phyloP scores from a whole-genome alignment of 805 yeast genomes.

The Myxozyma nipponensis region DNA sequence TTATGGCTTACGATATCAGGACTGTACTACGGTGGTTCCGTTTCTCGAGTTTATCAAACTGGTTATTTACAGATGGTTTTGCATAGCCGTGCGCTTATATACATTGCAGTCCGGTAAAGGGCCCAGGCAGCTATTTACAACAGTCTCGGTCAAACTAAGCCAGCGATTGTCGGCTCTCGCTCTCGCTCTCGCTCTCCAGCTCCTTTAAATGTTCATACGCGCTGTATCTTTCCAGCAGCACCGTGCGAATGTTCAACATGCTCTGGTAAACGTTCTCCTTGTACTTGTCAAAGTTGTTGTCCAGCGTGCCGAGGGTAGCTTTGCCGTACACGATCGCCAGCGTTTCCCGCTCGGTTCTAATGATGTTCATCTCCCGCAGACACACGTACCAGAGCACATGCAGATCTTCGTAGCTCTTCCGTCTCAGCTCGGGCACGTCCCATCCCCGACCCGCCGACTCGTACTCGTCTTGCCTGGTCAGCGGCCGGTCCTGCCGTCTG shows the following conservation, averaged over 20 bases:
- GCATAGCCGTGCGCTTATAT: too few relatives aligned
- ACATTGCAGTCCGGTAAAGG: too few relatives aligned
- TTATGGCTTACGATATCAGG: too few relatives aligned
- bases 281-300: background rate
- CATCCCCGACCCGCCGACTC: constrained; percentile 60
- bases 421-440: constrained; percentile 82
- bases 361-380: constrained; percentile 72
- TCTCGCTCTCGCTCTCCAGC: background rate
- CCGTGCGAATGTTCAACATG: constrained; percentile 78
- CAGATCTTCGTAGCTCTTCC: constrained; percentile 86
- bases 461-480: constrained; percentile 56
- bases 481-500: constrained; percentile 43
- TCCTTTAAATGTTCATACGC: constrained; percentile 48
- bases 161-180: too few relatives aligned
- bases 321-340: constrained; percentile 41
- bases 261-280: constrained; percentile 6
- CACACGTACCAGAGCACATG: constrained; percentile 89
- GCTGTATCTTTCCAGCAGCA: constrained; percentile 77
- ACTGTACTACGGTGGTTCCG: too few relatives aligned
- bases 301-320: background rate
- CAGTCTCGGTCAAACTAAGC: too few relatives aligned
- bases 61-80: too few relatives aligned
- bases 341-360: constrained; percentile 65
- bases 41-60: too few relatives aligned
- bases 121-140: too few relatives aligned